A percentile compares a stretch with the other conserved stretches of the same genome.
These are phyloP conservation scores for Fusarium sp. DNA, from an alignment of 2,329 filamentous ascomycete species.

Conservation along the genomic window DNA sequence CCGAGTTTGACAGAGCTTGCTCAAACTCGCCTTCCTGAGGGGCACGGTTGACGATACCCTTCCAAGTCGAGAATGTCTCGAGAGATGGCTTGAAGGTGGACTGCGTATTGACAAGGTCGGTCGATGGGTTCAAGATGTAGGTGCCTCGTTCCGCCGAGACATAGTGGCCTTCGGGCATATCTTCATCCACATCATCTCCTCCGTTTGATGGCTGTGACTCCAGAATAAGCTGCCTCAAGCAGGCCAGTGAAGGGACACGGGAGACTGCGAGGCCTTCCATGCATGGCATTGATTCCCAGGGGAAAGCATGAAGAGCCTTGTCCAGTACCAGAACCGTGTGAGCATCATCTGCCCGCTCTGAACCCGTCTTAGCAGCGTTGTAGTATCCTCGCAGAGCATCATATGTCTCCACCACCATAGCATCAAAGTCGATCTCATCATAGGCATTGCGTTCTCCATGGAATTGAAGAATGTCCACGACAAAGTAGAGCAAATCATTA, in stretches of 20 bases:
- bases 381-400: constrained; percentile 86
- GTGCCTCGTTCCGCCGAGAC: constrained; percentile 65
- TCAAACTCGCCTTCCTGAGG: constrained; percentile 84
- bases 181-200: constrained; percentile 15
- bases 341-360: constrained; percentile 53
- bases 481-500: constrained; percentile 94
- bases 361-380: constrained; percentile 53
- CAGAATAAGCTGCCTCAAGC: constrained; percentile 77
- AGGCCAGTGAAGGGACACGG: constrained; percentile 84
- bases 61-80: constrained; percentile 73
- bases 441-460: constrained; percentile 96
- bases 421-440: constrained; percentile 95
- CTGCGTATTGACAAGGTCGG: constrained; percentile 83
- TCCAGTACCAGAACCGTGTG: constrained; percentile 93
- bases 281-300: constrained; percentile 95
- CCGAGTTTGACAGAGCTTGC: constrained; percentile 67
- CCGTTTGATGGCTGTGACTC: constrained; percentile 49
- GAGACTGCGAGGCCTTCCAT: constrained; percentile 81
- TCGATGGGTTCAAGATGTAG: constrained; percentile 89
- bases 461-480: constrained; percentile 95
- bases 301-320: constrained; percentile 87
- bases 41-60: constrained; percentile 68
- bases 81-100: constrained; percentile 72
- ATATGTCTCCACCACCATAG: constrained; percentile 85
- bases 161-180: constrained; percentile 56